Percentiles rank a stretch among this genome's conserved stretches.
These are phyloP conservation scores for Gaertneriomyces sp. DNA, from an alignment of 192 early-diverging fungal species.

Conservation along the genomic window DNA sequence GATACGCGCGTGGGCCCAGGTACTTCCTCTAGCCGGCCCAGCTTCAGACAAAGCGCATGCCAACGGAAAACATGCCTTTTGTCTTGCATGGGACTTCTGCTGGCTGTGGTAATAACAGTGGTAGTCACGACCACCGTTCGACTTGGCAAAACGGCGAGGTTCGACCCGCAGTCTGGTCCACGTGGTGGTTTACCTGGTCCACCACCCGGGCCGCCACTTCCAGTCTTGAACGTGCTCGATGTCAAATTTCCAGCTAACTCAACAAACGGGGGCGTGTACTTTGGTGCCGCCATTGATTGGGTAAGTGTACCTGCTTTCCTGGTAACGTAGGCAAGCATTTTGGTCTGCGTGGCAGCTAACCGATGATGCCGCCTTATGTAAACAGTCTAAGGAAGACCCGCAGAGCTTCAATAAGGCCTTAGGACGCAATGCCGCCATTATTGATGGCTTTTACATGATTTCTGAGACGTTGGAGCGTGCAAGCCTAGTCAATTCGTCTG, in stretches of 20 bases:
- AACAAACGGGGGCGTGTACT: constrained; percentile 17
- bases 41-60: background rate
- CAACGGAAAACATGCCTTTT: constrained; percentile 8
- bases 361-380: background rate
- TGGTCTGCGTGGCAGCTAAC: background rate
- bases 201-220: constrained; percentile 29
- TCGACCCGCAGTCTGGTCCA: constrained; percentile 25
- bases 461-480: constrained; percentile 2
- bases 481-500: constrained; percentile 25
- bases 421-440: constrained; percentile 23
- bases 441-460: constrained; percentile 30
- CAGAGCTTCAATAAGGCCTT: constrained; percentile 25
- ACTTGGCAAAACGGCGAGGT: background rate
- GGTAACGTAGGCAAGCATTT: background rate
- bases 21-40: constrained; percentile 4
- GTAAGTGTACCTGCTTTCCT: constrained; percentile 6
- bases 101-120: constrained; percentile 1
- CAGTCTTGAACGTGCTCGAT: constrained; percentile 23
- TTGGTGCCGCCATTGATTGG: constrained; percentile 39
- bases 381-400: constrained; percentile 29
- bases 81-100: background rate
- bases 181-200: constrained; percentile 19
- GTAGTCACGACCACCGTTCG: constrained; percentile 8
- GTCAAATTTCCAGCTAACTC: background rate
- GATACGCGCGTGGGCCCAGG: constrained; percentile 10